These are phyloP conservation scores for Stemphylium vesicarium DNA, from an alignment of 2,329 filamentous ascomycete genomes.

Conservation along the genomic window DNA sequence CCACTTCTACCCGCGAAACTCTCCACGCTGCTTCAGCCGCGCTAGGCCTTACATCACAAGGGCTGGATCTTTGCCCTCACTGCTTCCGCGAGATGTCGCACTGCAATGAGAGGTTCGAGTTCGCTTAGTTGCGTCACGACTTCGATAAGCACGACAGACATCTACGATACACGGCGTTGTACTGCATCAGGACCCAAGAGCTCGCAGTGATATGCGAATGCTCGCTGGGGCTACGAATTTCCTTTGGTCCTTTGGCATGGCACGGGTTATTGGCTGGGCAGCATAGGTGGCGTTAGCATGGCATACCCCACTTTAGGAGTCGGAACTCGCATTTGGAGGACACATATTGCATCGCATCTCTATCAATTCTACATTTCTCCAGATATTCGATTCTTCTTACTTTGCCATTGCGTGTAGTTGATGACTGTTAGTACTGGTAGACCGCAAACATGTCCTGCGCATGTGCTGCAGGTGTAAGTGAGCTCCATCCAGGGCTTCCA, in stretches of 20 bases:
- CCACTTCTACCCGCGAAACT: slow-evolving; percentile 28
- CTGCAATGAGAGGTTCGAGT: slow-evolving; percentile 34
- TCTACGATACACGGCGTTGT: not conserved
- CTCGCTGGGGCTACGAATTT: slow-evolving; percentile 2
- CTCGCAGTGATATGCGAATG: not conserved
- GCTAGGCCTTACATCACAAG: slow-evolving; percentile 25
- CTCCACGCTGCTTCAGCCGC: slow-evolving; percentile 30
- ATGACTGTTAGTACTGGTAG: too few relatives aligned
- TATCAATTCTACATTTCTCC: not conserved
- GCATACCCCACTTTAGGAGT: slow-evolving; percentile 13
- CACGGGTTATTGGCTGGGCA: not conserved
- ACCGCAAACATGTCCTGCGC: too few relatives aligned
- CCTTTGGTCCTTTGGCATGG: not conserved
- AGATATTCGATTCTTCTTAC: not conserved
- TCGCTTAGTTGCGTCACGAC: slow-evolving; percentile 15
- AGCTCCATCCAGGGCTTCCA: too few relatives aligned
- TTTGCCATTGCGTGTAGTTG: too few relatives aligned
- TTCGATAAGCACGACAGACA: not conserved
- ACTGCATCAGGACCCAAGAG: not conserved
- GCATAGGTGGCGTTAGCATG: slow-evolving; percentile 6
- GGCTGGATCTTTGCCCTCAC: slow-evolving; percentile 35
- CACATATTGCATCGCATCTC: slow-evolving; percentile 2
- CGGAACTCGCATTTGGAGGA: not conserved
- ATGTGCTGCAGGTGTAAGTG: too few relatives aligned
- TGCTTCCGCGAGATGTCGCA: slow-evolving; percentile 37